Conservation (phyloP, 2,329 filamentous ascomycete species). For the Nakataea oryzae region DNA sequence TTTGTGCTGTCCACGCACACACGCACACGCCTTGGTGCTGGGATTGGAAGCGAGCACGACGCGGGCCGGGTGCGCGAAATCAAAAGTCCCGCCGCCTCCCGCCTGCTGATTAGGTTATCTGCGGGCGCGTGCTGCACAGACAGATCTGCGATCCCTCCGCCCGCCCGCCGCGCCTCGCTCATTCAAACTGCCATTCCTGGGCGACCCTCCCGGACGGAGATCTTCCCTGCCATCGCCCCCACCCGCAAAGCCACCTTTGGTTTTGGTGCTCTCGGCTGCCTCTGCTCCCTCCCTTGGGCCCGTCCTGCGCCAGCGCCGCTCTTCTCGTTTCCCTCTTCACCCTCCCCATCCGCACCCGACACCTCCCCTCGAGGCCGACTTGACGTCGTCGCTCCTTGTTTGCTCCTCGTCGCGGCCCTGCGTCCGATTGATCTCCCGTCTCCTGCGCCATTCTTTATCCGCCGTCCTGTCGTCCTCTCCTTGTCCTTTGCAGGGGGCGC, state of each 20-base stretch:
- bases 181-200: not conserved
- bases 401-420: not conserved
- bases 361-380: not conserved
- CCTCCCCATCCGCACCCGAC: not conserved
- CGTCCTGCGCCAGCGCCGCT: not conserved
- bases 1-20: too few species aligned
- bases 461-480: not conserved
- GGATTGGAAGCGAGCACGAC: not conserved
- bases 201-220: not conserved
- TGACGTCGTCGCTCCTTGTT: not conserved
- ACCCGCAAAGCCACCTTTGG: not conserved
- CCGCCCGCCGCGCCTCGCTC: too few species aligned
- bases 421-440: not conserved
- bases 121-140: not conserved
- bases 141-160: not conserved
- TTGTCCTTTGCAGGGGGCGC: not conserved
- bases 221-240: not conserved
- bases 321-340: not conserved
- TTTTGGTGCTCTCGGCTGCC: not conserved
- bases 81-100: not conserved
- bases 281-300: not conserved
- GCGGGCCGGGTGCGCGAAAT: not conserved
- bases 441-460: not conserved
- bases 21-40: not conserved
- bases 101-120: not conserved